Evolutionary conservation across 768 basidiomycete genomes (phyloP).

Genomic region (Russula sp.): DNA sequence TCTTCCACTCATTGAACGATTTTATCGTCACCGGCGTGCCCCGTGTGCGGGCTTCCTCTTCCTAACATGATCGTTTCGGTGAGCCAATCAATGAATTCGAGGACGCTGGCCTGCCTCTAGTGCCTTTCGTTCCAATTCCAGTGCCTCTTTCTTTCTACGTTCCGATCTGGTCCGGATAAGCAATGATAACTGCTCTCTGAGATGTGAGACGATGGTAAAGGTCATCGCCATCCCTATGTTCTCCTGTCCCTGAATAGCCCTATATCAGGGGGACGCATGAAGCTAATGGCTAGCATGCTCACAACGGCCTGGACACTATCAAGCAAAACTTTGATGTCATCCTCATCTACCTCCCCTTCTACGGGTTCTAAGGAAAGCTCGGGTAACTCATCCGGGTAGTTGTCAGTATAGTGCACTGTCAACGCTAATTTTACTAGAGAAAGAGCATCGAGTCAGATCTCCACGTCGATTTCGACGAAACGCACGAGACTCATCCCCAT

Average conservation of each 20-base stretch:
- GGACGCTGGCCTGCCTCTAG: slow-evolving; percentile 54
- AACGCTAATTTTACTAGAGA: slow-evolving; percentile 65
- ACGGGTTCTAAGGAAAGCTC: slow-evolving; percentile 57
- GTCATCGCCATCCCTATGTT: slow-evolving; percentile 97
- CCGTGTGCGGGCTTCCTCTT: slow-evolving; percentile 77
- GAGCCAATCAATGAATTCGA: not conserved
- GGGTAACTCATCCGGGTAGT: slow-evolving; percentile 83
- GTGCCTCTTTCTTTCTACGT: slow-evolving; percentile 51
- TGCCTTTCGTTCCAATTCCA: slow-evolving; percentile 64
- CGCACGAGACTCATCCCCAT: slow-evolving; percentile 55
- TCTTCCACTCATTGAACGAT: slow-evolving; percentile 78
- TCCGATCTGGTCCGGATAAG: slow-evolving; percentile 58
- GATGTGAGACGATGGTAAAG: slow-evolving; percentile 83
- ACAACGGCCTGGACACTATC: slow-evolving; percentile 52
- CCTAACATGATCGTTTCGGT: slow-evolving; percentile 41
- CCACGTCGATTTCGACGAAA: slow-evolving; percentile 4
- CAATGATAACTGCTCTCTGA: slow-evolving; percentile 67
- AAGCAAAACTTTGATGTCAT: slow-evolving; percentile 51
- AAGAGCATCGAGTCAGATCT: slow-evolving; percentile 4
- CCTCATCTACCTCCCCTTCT: slow-evolving; percentile 55
- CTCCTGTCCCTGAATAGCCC: slow-evolving; percentile 58
- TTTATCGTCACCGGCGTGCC: slow-evolving; percentile 89
- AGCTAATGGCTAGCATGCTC: slow-evolving; percentile 27
- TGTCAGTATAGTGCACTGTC: slow-evolving; percentile 67
- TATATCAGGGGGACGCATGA: not conserved